Evolutionary conservation across 164 flowering plant genomes (phyloP), one percentile per base, ranked within the genome.

Genomic region (Buxus sempervirens): DNA sequence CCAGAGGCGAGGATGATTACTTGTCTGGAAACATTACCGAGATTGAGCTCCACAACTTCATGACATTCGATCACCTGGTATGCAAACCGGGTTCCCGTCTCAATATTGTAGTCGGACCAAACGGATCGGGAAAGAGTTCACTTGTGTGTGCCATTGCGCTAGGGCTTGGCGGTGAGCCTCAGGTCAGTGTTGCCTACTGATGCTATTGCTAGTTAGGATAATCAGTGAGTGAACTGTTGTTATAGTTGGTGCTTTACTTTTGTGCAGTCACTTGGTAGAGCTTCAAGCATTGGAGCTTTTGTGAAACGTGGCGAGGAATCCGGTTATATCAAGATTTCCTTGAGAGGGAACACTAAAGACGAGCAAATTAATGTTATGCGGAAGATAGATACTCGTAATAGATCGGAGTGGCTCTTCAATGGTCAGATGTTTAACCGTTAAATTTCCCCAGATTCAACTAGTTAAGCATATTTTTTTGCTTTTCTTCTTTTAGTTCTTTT

Each of bases 81-180:
- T 85, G 92, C 76, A 82, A 88, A 65, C 99, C 99, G 4, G 89
- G 84, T 14, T 75, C 99, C 0, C 88, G 99, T 12, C 81, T 95
- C 58, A 95, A 92, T 70, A 84, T 95, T 48, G 96, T 95, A 6
- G 83, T 90, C 64, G 99, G 99, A 41, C 99, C 99, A 2, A 95
- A 95, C 75, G 99, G 99, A 5, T 86, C 94, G 3, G 97, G 99
- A 1, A 95, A 95, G 78, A 95, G 99, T 72, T 95, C 99, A 32
- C 76, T 95, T 58, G 97, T 95, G 15, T 95, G 99, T 68, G 99
- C 97, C 38, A 95, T 95, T 69, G 97, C 97, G 1, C 89, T 95
- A 28, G 96, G 97, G 23, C 97, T 95, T 58, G 91, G 91, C 18
- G 99, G 99, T 16, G 97, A 95, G 78, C 97, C 99, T 54, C 94